A percentile compares a stretch with the other conserved stretches of the same genome.
phyloP scores from a whole-genome alignment of 164 flowering plant species.

The Tetracentron sinense region DNA sequence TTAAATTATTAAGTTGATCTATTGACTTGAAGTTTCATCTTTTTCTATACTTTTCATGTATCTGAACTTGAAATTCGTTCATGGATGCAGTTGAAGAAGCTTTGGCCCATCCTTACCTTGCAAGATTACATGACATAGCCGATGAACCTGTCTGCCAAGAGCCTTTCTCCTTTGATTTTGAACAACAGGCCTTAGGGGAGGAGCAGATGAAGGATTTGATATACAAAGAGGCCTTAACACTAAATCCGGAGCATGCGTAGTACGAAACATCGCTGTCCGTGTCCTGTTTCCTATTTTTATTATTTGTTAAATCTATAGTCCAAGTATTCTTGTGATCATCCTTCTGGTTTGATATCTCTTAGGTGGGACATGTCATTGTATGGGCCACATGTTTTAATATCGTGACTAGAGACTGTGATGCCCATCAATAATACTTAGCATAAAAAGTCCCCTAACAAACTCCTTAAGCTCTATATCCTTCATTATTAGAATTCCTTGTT shows the following conservation, averaged over 20 bases:
- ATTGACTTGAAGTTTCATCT: background rate
- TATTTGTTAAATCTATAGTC: constrained; percentile 12
- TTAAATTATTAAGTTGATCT: background rate
- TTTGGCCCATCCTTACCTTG: constrained; percentile 87
- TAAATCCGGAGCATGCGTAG: constrained; percentile 68
- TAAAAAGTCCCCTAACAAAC: background rate
- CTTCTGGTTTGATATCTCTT: background rate
- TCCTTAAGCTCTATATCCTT: background rate
- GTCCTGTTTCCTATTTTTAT: background rate
- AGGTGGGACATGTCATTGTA: background rate
- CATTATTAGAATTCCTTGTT: background rate
- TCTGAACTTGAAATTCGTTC: constrained; percentile 9
- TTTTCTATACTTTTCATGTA: background rate
- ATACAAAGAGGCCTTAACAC: constrained; percentile 64
- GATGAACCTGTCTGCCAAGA: constrained; percentile 83
- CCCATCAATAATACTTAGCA: background rate
- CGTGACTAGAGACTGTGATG: background rate
- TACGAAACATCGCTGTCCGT: background rate
- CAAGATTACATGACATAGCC: constrained; percentile 73
- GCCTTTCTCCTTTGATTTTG: constrained; percentile 84
- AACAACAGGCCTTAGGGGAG: constrained; percentile 65
- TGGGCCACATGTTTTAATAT: too few species aligned
- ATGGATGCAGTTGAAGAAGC: constrained; percentile 79
- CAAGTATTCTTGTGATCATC: background rate
- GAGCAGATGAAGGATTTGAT: constrained; percentile 94